Evolutionary conservation across 108 stramenopile species (phyloP).

Genomic region (Tribonema minus): DNA sequence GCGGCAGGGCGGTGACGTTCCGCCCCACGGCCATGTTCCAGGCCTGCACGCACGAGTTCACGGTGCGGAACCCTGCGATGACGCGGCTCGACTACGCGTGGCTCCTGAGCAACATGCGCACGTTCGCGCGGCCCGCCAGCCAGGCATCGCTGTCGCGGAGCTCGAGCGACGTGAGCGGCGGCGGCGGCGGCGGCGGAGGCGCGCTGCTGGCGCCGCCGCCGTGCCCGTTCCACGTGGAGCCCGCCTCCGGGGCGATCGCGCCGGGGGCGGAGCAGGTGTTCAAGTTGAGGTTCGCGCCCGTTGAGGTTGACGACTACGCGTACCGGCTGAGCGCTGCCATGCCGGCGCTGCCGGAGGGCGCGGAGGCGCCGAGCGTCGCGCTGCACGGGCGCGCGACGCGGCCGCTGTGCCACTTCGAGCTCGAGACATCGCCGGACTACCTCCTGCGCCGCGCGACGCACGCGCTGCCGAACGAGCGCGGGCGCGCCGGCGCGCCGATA

Average conservation of each 20-base stretch:
- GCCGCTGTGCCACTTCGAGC: slow-evolving; percentile 61
- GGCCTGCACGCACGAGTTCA: slow-evolving; percentile 30
- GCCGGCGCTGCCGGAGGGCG: slow-evolving; percentile 24
- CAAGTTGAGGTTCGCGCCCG: slow-evolving; percentile 53
- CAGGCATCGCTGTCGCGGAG: not conserved
- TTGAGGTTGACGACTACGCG: slow-evolving; percentile 58
- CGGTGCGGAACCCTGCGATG: slow-evolving; percentile 38
- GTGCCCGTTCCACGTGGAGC: slow-evolving; percentile 58
- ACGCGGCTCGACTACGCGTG: slow-evolving; percentile 41
- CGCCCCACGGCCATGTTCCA: slow-evolving; percentile 60
- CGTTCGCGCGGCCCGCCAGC: not conserved
- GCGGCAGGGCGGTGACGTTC: slow-evolving; percentile 43
- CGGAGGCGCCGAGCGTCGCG: slow-evolving; percentile 2
- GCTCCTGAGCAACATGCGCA: slow-evolving; percentile 23
- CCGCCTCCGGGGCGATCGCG: slow-evolving; percentile 36
- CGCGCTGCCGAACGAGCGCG: slow-evolving; percentile 52
- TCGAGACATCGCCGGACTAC: slow-evolving; percentile 54
- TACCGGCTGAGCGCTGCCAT: slow-evolving; percentile 37
- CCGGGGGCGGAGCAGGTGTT: slow-evolving; percentile 47
- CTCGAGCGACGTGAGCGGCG: not conserved
- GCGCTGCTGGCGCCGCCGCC: not conserved
- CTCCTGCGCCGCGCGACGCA: slow-evolving; percentile 36
- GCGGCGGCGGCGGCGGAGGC: no score
- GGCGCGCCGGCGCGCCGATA: slow-evolving; percentile 38
- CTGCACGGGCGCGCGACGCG: slow-evolving; percentile 48